phyloP scores from a whole-genome alignment of 768 basidiomycete genomes.

The Agaricus blazei region DNA sequence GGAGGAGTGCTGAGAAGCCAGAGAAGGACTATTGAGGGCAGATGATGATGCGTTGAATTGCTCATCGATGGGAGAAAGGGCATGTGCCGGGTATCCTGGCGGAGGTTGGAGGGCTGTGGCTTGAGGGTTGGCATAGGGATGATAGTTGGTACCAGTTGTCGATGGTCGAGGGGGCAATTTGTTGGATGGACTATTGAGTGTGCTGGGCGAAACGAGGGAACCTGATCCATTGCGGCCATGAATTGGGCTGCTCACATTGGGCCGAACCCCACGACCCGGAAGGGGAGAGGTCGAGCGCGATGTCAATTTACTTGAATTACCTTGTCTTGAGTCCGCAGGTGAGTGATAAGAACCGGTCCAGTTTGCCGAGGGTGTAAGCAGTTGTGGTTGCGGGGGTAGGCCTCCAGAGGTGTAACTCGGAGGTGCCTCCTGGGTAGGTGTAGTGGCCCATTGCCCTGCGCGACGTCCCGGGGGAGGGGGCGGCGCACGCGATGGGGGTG shows the following conservation, averaged over 20 bases:
- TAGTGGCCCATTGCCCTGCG: slow-evolving; percentile 32
- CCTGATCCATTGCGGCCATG: slow-evolving; percentile 55
- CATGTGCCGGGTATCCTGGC: slow-evolving; percentile 26
- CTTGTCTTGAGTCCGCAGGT: slow-evolving; percentile 59
- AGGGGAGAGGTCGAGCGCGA: slow-evolving; percentile 41
- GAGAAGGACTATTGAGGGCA: slow-evolving; percentile 40
- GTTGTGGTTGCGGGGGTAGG: slow-evolving; percentile 30
- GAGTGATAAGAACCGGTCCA: slow-evolving; percentile 47
- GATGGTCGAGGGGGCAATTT: slow-evolving; percentile 43
- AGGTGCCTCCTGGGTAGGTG: slow-evolving; percentile 56
- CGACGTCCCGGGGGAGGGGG: slow-evolving; percentile 33
- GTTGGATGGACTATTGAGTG: slow-evolving; percentile 19
- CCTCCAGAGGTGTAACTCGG: slow-evolving; percentile 38
- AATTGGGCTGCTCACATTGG: slow-evolving; percentile 16
- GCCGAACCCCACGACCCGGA: slow-evolving; percentile 27
- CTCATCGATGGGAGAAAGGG: slow-evolving; percentile 74
- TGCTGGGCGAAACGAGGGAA: slow-evolving; percentile 36
- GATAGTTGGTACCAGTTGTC: slow-evolving; percentile 35
- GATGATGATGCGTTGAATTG: slow-evolving; percentile 34
- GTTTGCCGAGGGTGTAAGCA: slow-evolving; percentile 40
- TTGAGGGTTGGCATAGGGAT: slow-evolving; percentile 60
- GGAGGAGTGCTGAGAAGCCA: slow-evolving; percentile 46
- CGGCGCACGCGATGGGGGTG: slow-evolving; percentile 64
- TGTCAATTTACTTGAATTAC: slow-evolving; percentile 37
- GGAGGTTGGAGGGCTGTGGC: slow-evolving; percentile 31